Evolutionary conservation across 2,329 filamentous ascomycete species (phyloP), one percentile per base, ranked within the genome.

Genomic region (Clonostachys rosea): DNA sequence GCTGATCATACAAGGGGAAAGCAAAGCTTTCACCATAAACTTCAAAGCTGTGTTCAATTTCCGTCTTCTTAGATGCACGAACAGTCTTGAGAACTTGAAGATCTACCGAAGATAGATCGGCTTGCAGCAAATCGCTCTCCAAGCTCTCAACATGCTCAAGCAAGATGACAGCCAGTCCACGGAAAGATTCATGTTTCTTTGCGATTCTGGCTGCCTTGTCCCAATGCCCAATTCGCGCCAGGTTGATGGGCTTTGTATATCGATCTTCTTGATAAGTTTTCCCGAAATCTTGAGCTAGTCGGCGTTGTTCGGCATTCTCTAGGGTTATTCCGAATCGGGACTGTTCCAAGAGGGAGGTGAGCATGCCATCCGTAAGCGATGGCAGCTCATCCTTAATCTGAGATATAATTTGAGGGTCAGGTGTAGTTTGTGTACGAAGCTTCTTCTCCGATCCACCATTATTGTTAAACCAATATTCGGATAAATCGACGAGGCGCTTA

Each of bases 1-100:
- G 76, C 52, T 86, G 84, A 48, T 88, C 81, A 63, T 95, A 97
- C 51, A 90, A 87, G 1, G 89, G 87, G 55, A 84, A 84, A 5
- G 86, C 84, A 63, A 87, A 91, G 1, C 72, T 69, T 52, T 83
- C 73, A 14, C 82, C 81, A 54, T 87, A 88, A 24, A 68, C 73
- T n/a, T 75, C 71, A 57, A 91, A 87, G 46, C 75, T 74, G 35
- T 71, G 61, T 56, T 77, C 76, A n/a, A 68, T 59, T 36, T 71
- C 66, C 10, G 69, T 67, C 52, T 70, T 74, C 53, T 72, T 70
- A 20, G 65, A 60, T 39, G 68, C 63, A 14, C 69, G 67, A 41
- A 73, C 53, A 5, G 56, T 52, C 45, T 61, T 62, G 16, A 68
- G 40, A 16, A 51, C 56, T 39, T 64, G 59, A 2, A 47, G 44